A percentile compares a stretch with the other conserved stretches of the same genome.
Conservation (phyloP, 1,139 yeast genomes). For the Taphrina pruni region DNA sequence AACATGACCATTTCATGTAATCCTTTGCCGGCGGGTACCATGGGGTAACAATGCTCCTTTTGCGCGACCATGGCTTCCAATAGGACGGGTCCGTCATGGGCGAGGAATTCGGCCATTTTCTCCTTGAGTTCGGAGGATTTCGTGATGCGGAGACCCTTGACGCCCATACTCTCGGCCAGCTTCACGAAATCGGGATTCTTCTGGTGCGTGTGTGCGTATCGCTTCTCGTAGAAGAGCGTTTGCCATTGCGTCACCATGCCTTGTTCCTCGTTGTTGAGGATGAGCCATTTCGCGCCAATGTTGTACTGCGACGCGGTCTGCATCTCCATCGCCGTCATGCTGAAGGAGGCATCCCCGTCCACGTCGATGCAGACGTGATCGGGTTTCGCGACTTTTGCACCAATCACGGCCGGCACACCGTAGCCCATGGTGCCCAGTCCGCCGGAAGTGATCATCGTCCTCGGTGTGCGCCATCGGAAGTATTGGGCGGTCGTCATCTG, state of each 20-base stretch:
- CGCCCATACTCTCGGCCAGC: constrained; percentile 92
- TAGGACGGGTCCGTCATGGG: constrained; percentile 79
- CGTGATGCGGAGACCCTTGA: constrained; percentile 76
- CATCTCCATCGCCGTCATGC: constrained; percentile 93
- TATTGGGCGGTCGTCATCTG: constrained; percentile 99
- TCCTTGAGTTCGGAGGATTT: constrained; percentile 68
- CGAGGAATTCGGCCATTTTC: constrained; percentile 73
- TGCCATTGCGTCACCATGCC: constrained; percentile 99
- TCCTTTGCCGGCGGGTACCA: constrained; percentile 97
- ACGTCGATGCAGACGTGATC: constrained; percentile 93
- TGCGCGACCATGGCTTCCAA: constrained; percentile 89
- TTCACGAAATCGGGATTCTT: constrained; percentile 82
- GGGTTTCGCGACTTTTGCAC: constrained; percentile 96
- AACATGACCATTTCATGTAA: constrained; percentile 64
- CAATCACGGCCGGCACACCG: constrained; percentile 97
- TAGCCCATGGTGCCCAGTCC: constrained; percentile 99
- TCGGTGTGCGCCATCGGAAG: constrained; percentile 88
- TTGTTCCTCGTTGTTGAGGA: constrained; percentile 95
- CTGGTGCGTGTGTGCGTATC: constrained; percentile 97
- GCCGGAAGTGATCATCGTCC: constrained; percentile 94
- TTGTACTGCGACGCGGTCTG: constrained; percentile 92
- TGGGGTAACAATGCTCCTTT: constrained; percentile 97
- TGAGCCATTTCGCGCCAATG: constrained; percentile 86
- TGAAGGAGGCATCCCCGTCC: constrained; percentile 98
- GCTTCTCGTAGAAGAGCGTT: constrained; percentile 91